Percentiles rank a stretch among this genome's conserved stretches.
phyloP scores from a whole-genome alignment of 2,329 filamentous ascomycete genomes.

The Immersiporthe knoxdaviesiana region DNA sequence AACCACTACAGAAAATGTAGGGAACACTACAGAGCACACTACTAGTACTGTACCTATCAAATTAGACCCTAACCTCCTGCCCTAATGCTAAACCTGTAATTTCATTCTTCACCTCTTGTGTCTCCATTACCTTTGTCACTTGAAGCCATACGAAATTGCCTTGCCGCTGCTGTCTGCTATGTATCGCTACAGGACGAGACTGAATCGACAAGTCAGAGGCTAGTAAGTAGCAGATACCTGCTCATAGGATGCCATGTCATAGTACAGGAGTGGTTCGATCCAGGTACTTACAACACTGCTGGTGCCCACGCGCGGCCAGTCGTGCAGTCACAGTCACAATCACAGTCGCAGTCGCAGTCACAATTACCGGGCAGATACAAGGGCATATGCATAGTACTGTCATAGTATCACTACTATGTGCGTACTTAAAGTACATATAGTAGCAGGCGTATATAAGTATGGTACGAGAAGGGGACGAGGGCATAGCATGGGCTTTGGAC shows the following conservation, averaged over 20 bases:
- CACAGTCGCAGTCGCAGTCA: conserved; percentile 15
- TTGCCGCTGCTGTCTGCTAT: too few relatives aligned
- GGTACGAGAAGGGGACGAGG: neutral
- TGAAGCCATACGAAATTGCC: too few relatives aligned
- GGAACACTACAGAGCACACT: neutral
- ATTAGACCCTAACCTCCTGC: neutral
- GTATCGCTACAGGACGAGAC: too few relatives aligned
- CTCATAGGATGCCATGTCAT: neutral
- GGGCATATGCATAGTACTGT: neutral
- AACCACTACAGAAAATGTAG: neutral
- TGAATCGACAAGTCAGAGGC: too few relatives aligned
- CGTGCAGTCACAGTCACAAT: conserved; percentile 8
- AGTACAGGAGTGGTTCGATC: neutral
- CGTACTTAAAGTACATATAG: too few relatives aligned
- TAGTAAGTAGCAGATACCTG: neutral
- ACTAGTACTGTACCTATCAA: neutral
- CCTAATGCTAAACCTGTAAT: neutral
- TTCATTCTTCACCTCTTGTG: neutral
- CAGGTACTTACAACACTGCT: neutral
- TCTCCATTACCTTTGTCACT: neutral
- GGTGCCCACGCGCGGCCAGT: conserved; percentile 11
- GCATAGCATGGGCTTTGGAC: neutral
- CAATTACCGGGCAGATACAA: conserved; percentile 11
- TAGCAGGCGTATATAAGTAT: neutral
- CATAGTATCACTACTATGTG: neutral